phyloP scores from a whole-genome alignment of 108 stramenopile genomes.

The Seminavis robusta region DNA sequence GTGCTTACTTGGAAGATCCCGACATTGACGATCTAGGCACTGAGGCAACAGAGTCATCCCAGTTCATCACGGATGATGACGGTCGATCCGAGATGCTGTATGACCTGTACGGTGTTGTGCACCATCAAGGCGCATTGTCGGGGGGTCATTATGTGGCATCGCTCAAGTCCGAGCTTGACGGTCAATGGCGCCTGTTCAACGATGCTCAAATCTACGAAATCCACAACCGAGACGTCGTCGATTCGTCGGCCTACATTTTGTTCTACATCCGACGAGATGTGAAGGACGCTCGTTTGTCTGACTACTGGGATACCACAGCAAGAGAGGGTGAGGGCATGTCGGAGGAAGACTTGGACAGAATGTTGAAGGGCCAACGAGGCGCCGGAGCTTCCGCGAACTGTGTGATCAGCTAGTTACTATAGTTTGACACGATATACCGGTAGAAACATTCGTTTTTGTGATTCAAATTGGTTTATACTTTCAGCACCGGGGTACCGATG shows the following conservation, averaged over 20 bases:
- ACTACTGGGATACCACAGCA: slow-evolving; percentile 78
- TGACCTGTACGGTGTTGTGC: slow-evolving; percentile 88
- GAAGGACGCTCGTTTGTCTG: slow-evolving; percentile 61
- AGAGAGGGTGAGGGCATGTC: slow-evolving; percentile 69
- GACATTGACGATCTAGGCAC: not conserved
- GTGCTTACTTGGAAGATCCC: slow-evolving; percentile 3
- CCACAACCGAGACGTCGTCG: slow-evolving; percentile 78
- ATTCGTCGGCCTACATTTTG: slow-evolving; percentile 86
- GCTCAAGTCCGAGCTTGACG: slow-evolving; percentile 79
- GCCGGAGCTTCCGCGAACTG: slow-evolving; percentile 78
- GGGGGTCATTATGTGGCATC: slow-evolving; percentile 89
- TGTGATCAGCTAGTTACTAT: slow-evolving; percentile 66
- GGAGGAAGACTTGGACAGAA: slow-evolving; percentile 80
- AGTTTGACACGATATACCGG: too few species aligned
- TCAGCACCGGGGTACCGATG: too few species aligned
- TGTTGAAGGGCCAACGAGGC: slow-evolving; percentile 65
- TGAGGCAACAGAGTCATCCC: not conserved
- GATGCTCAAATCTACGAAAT: slow-evolving; percentile 86
- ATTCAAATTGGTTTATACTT: too few species aligned
- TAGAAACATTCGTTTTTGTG: too few species aligned
- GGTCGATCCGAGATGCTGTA: slow-evolving; percentile 68
- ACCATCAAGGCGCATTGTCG: slow-evolving; percentile 87
- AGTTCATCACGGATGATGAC: slow-evolving; percentile 24
- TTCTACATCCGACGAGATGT: slow-evolving; percentile 89
- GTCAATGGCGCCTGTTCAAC: slow-evolving; percentile 89